phyloP scores from a whole-genome alignment of 1,139 yeast species.

The Sugiyamaella castrensis region DNA sequence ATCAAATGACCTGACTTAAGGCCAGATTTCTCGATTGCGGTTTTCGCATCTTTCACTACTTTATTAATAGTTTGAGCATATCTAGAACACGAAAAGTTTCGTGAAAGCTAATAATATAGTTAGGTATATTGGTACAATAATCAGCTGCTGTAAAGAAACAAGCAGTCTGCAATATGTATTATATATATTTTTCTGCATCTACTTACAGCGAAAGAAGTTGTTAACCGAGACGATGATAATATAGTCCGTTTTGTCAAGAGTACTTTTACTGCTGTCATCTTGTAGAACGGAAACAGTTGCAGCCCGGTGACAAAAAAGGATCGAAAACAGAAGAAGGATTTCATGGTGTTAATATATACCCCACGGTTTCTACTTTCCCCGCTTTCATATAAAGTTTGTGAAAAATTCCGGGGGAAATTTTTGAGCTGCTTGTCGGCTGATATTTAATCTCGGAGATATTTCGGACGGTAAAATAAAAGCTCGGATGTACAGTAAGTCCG shows the following conservation, averaged over 20 bases:
- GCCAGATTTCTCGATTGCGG: slow-evolving; percentile 18
- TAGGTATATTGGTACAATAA: neutral
- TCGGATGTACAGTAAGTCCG: no score
- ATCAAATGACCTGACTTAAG: slow-evolving; percentile 16
- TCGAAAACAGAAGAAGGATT: neutral
- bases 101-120: neutral
- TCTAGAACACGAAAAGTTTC: neutral
- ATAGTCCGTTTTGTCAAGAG: no score
- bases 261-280: no score
- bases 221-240: no score
- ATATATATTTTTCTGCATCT: no score
- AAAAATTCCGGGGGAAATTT: neutral
- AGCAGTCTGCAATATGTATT: no score
- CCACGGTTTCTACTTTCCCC: no score
- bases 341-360: no score
- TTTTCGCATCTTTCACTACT: slow-evolving; percentile 20
- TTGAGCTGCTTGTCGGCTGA: neutral
- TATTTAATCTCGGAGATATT: neutral
- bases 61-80: slow-evolving; percentile 4
- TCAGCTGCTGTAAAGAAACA: neutral
- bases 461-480: no score
- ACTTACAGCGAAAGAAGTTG: no score
- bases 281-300: no score
- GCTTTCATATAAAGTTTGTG: neutral
- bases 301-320: neutral